Conservation (phyloP, 1,284 basidiomycete genomes). For the Ustilago loliicola region DNA sequence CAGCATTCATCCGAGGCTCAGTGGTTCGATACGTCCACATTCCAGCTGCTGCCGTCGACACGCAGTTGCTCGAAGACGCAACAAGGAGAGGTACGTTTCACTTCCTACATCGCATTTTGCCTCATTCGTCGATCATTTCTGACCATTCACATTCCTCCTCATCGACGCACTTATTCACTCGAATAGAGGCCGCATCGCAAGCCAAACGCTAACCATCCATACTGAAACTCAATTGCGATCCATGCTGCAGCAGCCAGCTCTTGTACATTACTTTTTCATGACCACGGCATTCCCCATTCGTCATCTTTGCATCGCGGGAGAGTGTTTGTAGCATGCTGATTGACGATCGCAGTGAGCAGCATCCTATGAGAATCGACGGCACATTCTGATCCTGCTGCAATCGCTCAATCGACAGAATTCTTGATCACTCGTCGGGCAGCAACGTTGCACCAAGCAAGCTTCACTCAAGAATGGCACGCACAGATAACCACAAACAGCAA, state of each 20-base stretch:
- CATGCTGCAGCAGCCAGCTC: neutral
- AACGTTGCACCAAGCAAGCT: neutral
- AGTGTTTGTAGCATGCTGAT: neutral
- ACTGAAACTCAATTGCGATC: neutral
- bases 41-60: constrained; percentile 92
- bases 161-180: neutral
- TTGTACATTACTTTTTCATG: constrained; percentile 27
- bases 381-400: neutral
- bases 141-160: neutral
- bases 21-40: constrained; percentile 98
- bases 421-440: neutral
- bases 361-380: neutral
- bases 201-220: constrained; percentile 33
- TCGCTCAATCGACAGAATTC: neutral
- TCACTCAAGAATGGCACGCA: neutral
- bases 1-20: constrained; percentile 97
- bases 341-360: neutral
- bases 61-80: constrained; percentile 94
- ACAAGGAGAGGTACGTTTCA: constrained; percentile 81
- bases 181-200: constrained; percentile 51
- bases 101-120: neutral
- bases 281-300: neutral
- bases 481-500: constrained; percentile 4
- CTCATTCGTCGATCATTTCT: neutral
- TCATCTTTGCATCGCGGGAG: neutral